phyloP scores from a whole-genome alignment of 352 stramenopile genomes.

The Pythium phragmitis region DNA sequence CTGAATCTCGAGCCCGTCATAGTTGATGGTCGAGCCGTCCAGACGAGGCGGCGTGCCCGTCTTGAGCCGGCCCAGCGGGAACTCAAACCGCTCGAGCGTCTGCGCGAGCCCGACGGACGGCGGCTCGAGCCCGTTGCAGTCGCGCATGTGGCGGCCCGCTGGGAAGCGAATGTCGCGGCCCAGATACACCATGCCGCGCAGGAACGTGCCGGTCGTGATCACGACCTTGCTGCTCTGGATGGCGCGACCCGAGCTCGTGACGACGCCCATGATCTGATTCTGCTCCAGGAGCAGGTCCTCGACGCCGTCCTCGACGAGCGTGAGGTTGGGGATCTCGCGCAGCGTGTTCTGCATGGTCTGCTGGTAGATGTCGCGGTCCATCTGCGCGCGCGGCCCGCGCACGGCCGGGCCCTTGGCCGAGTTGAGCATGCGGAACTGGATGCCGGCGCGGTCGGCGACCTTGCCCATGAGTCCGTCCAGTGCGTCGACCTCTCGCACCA shows the following conservation, averaged over 20 bases:
- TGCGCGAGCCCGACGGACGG: slow-evolving; percentile 93
- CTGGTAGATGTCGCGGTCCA: slow-evolving; percentile 98
- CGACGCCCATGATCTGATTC: slow-evolving; percentile 56
- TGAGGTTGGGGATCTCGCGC: slow-evolving; percentile 80
- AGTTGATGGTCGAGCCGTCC: slow-evolving; percentile 95
- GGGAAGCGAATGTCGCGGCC: slow-evolving; percentile 89
- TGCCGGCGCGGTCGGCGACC: slow-evolving; percentile 93
- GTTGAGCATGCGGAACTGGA: slow-evolving; percentile 98
- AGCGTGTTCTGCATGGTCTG: slow-evolving; percentile 91
- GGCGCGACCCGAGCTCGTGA: slow-evolving; percentile 51
- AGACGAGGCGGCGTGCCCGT: slow-evolving; percentile 97
- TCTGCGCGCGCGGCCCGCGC: slow-evolving; percentile 92
- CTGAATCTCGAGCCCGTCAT: slow-evolving; percentile 89
- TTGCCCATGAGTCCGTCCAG: slow-evolving; percentile 97
- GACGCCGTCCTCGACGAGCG: slow-evolving; percentile 93
- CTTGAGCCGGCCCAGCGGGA: slow-evolving; percentile 94
- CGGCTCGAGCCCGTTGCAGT: slow-evolving; percentile 88
- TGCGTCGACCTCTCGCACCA: slow-evolving; percentile 98
- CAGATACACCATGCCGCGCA: slow-evolving; percentile 96
- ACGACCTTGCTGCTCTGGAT: slow-evolving; percentile 80
- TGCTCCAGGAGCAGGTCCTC: slow-evolving; percentile 93
- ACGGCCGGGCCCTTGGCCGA: slow-evolving; percentile 90
- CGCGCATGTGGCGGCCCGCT: slow-evolving; percentile 92
- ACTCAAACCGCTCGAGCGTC: slow-evolving; percentile 91
- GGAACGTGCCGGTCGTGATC: slow-evolving; percentile 98